phyloP scores from a whole-genome alignment of 2,329 filamentous ascomycete genomes.

The Celoporthe dispersa region DNA sequence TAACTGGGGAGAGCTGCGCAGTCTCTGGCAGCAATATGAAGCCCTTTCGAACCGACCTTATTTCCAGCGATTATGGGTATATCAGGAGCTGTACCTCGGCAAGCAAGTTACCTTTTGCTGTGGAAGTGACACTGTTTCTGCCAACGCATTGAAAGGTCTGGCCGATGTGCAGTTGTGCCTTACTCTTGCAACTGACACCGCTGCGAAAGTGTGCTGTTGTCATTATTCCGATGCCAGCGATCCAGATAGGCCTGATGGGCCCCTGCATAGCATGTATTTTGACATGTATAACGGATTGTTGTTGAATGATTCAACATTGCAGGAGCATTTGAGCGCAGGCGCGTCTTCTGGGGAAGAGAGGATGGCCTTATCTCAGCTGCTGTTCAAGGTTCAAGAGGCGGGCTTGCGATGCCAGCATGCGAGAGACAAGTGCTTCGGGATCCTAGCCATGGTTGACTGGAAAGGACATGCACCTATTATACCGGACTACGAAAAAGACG shows the following conservation, averaged over 20 bases:
- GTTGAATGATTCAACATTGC: no score
- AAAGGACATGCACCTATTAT: not conserved
- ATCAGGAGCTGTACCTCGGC: not conserved
- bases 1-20: no score
- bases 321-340: no score
- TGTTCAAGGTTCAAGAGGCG: rapidly evolving
- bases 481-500: not conserved
- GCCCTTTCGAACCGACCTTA: not conserved
- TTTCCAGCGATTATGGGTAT: not conserved
- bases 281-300: no score
- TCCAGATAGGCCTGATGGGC: no score
- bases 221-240: no score
- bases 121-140: not conserved
- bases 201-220: no score
- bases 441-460: not conserved
- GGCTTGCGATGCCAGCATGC: not conserved
- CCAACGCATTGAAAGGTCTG: not conserved
- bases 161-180: no score
- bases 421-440: not conserved
- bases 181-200: no score
- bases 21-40: not conserved
- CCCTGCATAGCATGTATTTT: no score
- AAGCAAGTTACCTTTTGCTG: not conserved
- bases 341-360: not conserved
- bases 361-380: not conserved